Evolutionary conservation across 768 basidiomycete genomes (phyloP), one percentile per base, ranked within the genome.

Genomic region (Pleurotus citrinopileatus): DNA sequence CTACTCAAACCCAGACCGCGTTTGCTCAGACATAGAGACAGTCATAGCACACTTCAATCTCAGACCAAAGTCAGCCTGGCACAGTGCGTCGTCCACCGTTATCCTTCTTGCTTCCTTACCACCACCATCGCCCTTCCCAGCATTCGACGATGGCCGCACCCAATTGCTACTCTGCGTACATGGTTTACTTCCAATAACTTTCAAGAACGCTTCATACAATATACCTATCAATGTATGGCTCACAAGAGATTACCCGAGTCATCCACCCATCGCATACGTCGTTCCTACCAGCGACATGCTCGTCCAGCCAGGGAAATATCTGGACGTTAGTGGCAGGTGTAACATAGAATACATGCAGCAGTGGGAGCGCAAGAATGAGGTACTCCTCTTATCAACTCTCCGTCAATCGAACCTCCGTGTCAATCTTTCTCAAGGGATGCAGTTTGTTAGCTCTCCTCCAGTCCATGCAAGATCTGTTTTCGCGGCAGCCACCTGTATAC

Each of bases 161-260:
- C 93, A 95, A 63, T 78, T 98, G 15, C 80, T 99, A 23, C 84
- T 98, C 54, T 94, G 92, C 59, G 61, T 96, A 2, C 91, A 97
- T 64, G 97, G 97, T 8, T 81, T 98, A 3, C 76, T 99, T 1
- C 94, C 94, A 3, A 97, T 99, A 60, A 69, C 80, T 0, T 96
- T 84, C 73, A 80, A 88, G 45, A 70, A 76, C 1, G 72, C 83
- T 0, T 77, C 87, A 1, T 99, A 99, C 76, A 93, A 99, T 68
- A 98, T 98, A 61, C 97, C 97, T 3, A 70, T 99, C 61, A 84
- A 89, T 10, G 60, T 96, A 57, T 98, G 95, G 94, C 60, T 98
- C 37, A 79, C 93, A 2, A 78, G 79, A 48, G 90, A 91, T 37
- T 98, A 94, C 63, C 96, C 96, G 3, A 76, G 79, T 38, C 74